These are phyloP conservation scores for Saksenaea oblongispora DNA, from an alignment of 371 early-diverging fungal genomes.

Conservation along the genomic window DNA sequence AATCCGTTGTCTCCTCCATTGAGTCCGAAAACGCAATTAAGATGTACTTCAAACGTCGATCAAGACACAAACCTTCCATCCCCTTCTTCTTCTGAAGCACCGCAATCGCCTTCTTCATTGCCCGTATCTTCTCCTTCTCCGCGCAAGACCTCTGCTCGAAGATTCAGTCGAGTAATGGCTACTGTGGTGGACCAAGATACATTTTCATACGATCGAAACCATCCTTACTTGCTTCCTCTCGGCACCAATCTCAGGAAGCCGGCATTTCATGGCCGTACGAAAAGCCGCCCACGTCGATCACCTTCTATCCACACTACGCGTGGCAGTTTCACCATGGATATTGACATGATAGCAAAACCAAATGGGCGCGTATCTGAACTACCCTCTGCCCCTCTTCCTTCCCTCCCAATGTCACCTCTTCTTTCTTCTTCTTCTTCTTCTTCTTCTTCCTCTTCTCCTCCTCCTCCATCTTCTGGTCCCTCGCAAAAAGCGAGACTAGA, in stretches of 20 bases:
- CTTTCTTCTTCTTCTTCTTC: not conserved
- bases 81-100: not conserved
- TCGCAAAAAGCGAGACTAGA: not conserved
- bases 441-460: not conserved
- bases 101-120: not conserved
- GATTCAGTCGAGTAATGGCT: constrained; percentile 1
- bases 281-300: constrained; percentile 1
- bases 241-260: not conserved
- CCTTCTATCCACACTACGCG: not conserved
- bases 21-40: not conserved
- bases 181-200: not conserved
- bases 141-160: constrained; percentile 1
- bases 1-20: not conserved
- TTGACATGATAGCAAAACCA: not conserved
- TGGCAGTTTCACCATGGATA: constrained; percentile 2
- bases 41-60: not conserved
- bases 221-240: not conserved
- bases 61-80: not conserved
- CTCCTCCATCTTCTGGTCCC: not conserved
- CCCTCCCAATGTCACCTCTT: not conserved
- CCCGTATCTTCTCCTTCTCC: not conserved
- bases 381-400: not conserved
- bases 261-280: not conserved
- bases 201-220: not conserved
- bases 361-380: not conserved